These are phyloP conservation scores for Termitomyces sp. DNA, from an alignment of 1,284 basidiomycete genomes.

Conservation along the genomic window DNA sequence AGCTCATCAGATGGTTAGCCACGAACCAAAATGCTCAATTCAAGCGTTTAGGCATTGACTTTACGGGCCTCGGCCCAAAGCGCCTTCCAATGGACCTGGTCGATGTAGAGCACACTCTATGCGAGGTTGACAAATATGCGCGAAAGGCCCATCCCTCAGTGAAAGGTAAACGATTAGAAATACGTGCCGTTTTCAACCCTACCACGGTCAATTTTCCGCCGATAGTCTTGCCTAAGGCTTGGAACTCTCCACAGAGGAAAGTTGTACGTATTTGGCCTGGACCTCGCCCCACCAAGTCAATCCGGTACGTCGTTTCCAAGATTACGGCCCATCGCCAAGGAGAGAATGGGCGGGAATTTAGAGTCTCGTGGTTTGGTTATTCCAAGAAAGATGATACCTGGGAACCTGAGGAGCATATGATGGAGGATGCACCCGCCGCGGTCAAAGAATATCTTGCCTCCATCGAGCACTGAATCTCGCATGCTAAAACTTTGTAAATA, in stretches of 20 bases:
- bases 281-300: conserved; percentile 31
- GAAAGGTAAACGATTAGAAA: conserved; percentile 29
- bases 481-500: not conserved
- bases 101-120: conserved; percentile 63
- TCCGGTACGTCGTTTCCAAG: conserved; percentile 35
- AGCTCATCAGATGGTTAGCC: conserved; percentile 54
- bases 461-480: not conserved
- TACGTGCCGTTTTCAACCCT: conserved; percentile 28
- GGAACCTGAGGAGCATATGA: conserved; percentile 46
- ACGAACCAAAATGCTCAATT: conserved; percentile 51
- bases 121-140: conserved; percentile 64
- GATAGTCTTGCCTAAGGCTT: conserved; percentile 44
- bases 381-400: conserved; percentile 52
- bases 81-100: conserved; percentile 44
- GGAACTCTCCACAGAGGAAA: conserved; percentile 37
- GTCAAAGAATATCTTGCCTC: conserved; percentile 33
- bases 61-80: conserved; percentile 42
- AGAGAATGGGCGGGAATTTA: conserved; percentile 36
- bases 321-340: conserved; percentile 33
- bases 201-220: conserved; percentile 21
- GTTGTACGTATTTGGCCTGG: conserved; percentile 33
- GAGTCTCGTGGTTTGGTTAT: conserved; percentile 62
- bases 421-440: conserved; percentile 39
- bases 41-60: conserved; percentile 41
- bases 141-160: conserved; percentile 38